phyloP scores from a whole-genome alignment of 257 asterid species.

The Solanum chiquidenum region DNA sequence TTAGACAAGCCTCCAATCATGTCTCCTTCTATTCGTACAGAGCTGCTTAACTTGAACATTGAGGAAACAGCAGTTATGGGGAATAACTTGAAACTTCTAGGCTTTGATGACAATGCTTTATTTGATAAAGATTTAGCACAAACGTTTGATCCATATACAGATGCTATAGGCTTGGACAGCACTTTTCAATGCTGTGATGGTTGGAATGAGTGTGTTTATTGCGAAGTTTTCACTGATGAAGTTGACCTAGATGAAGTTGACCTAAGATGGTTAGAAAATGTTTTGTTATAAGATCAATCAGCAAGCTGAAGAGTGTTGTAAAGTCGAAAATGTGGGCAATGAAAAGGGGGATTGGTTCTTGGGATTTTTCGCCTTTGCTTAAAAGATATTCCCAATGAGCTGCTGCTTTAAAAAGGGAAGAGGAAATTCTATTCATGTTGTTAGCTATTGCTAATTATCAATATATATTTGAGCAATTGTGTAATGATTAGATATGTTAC shows the following conservation, averaged over 20 bases:
- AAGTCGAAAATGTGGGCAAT: not conserved
- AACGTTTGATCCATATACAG: not conserved
- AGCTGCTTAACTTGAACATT: not conserved
- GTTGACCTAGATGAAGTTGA: constrained; percentile 7
- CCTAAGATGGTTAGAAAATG: constrained; percentile 1
- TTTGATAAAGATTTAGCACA: not conserved
- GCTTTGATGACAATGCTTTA: constrained; percentile 7
- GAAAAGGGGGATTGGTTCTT: not conserved
- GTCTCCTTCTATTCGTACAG: not conserved
- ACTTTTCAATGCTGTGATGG: not conserved
- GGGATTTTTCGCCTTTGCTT: not conserved
- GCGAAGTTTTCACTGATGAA: not conserved
- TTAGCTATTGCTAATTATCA: not conserved
- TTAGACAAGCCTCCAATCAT: not conserved
- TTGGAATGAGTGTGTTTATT: not conserved
- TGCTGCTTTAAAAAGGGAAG: not conserved
- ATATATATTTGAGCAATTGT: not conserved
- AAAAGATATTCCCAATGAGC: not conserved
- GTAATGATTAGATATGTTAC: not conserved
- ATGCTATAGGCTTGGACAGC: not conserved
- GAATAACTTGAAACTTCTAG: constrained; percentile 12
- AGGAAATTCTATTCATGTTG: not conserved
- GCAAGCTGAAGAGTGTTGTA: not conserved
- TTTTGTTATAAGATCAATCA: not conserved
- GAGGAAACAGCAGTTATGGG: constrained; percentile 4